phyloP scores from a whole-genome alignment of 2,329 filamentous ascomycete species.

The Trichoderma atroviride region DNA sequence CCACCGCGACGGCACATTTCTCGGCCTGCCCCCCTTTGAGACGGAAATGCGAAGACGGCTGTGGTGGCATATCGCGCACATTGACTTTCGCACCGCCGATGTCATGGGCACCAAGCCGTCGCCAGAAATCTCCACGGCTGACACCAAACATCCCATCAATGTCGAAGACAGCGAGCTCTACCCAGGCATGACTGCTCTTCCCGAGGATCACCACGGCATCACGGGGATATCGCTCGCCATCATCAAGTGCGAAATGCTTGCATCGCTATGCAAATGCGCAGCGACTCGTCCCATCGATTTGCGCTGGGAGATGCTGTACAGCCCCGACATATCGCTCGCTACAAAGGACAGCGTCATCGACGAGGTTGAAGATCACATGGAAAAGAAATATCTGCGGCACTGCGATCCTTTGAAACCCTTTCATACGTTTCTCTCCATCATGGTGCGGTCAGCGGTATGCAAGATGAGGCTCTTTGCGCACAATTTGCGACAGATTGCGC shows the following conservation, averaged over 20 bases:
- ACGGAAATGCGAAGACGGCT: slow-evolving; percentile 67
- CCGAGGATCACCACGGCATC: neutral
- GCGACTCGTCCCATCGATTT: neutral
- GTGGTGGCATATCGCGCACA: slow-evolving; percentile 66
- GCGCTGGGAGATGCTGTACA: slow-evolving; percentile 14
- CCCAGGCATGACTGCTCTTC: slow-evolving; percentile 53
- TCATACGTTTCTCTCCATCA: neutral
- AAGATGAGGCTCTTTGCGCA: slow-evolving; percentile 20
- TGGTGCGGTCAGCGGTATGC: neutral
- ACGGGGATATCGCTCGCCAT: neutral
- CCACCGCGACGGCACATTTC: slow-evolving; percentile 6
- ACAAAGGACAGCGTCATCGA: slow-evolving; percentile 7
- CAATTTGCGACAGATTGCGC: slow-evolving; percentile 3
- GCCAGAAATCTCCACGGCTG: slow-evolving; percentile 54
- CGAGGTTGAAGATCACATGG: neutral
- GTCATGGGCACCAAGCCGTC: slow-evolving; percentile 59
- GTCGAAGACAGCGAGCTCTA: slow-evolving; percentile 62
- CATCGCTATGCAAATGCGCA: slow-evolving; percentile 1
- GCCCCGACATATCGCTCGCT: neutral
- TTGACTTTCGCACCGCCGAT: slow-evolving; percentile 60
- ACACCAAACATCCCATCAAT: slow-evolving; percentile 59
- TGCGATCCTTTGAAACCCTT: neutral
- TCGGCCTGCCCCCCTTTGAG: slow-evolving; percentile 53
- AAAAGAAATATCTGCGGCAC: slow-evolving; percentile 13
- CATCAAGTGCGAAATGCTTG: slow-evolving; percentile 6